These are phyloP conservation scores for Rhodomyrtus tomentosa DNA, from an alignment of 345 rosid species.

Conservation along the genomic window DNA sequence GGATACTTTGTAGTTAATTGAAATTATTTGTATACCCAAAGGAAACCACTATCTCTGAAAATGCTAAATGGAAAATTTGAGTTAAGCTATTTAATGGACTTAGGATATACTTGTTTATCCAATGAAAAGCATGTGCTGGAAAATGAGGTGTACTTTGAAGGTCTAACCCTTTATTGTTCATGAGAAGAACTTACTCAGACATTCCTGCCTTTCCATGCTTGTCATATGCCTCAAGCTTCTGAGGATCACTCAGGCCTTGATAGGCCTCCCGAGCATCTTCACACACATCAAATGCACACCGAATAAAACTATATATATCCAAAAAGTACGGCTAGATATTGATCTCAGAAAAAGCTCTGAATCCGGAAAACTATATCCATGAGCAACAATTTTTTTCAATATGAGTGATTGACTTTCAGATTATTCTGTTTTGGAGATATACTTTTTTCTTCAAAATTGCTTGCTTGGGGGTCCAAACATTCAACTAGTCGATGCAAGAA, in stretches of 20 bases:
- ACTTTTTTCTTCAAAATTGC: not conserved
- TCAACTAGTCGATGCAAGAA: too few species aligned
- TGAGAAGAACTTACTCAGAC: conserved; percentile 39
- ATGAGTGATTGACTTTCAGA: not conserved
- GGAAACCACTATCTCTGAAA: not conserved
- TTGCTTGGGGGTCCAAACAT: too few species aligned
- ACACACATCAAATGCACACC: conserved; percentile 1
- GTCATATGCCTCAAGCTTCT: conserved; percentile 78
- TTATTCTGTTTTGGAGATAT: not conserved
- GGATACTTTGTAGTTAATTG: not conserved
- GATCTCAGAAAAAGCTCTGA: not conserved
- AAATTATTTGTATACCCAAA: not conserved
- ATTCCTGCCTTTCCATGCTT: conserved; percentile 76
- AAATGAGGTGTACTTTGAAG: not conserved
- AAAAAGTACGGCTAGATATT: not conserved
- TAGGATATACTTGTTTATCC: not conserved
- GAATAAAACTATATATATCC: not conserved
- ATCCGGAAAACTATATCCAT: not conserved
- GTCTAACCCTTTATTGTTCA: not conserved
- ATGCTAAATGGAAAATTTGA: not conserved
- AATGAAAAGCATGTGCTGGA: not conserved
- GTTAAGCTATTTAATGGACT: not conserved
- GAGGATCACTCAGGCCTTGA: conserved; percentile 83
- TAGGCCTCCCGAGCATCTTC: conserved; percentile 93
- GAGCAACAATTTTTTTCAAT: not conserved